Base-by-base conservation (phyloP, 2,329 filamentous ascomycete genomes). In the Camptophora hylomeconis region DNA sequence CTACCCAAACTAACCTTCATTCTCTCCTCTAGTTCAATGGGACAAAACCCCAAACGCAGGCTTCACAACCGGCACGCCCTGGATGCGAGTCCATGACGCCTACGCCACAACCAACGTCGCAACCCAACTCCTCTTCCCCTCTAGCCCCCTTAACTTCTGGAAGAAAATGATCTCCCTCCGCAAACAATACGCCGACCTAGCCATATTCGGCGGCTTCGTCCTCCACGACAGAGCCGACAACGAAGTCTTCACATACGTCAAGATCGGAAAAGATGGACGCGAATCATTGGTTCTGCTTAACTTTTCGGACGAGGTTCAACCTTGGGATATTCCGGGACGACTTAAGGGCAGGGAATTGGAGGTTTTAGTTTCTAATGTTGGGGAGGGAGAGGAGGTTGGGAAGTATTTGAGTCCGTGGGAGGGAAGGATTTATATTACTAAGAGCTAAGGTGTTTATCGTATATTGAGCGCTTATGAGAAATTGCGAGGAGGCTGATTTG, bases 21-120 rank as follows among this genome's bases (percentile, higher is more conserved):
- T n/a, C n/a, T n/a, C n/a, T n/a, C n/a, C 72, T 74, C 77, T 77
- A 0, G 74, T 83, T 51, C 76, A 80, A 46, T 83, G 78, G 77
- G 62, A 72, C 37, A 45, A 51, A n/a, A 31, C 33, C 17, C 57
- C 53, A 0, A 65, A 81, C 35, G 75, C 61, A 0, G 78, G 79
- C 7, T 84, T 83, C 55, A 73, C 74, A 9, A 28, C 26, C 6
- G 36, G 35, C n/a, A 26, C 26, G 5, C 68, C 70, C 0, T 75
- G 71, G 70, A 75, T 75, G 68, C 57, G 65, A 2, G 57, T 67
- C 9, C 61, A 69, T 30, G 67, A 70, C 19, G 59, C 65, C 24
- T 68, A 66, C 35, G 52, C 47, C 24, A 48, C 49, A 21, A 29
- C 14, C 26, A 29, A 29, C 11, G 24, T 26, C 5, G 24, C 24